A percentile compares a stretch with the other conserved stretches of the same genome.
phyloP scores from a whole-genome alignment of 441 rosid genomes.

The Viola pubescens region DNA sequence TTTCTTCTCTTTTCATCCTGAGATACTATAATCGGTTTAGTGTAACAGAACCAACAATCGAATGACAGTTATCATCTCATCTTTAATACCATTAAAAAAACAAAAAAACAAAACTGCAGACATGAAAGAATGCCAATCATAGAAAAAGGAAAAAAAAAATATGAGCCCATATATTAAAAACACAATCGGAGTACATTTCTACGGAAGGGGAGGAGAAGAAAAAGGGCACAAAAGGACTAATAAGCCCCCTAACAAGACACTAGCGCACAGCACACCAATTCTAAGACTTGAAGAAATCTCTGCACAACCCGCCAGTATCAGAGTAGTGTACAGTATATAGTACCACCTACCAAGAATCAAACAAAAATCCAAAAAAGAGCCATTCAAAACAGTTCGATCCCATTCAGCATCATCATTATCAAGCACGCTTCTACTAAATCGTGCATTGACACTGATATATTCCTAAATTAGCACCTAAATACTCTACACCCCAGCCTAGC shows the following conservation, averaged over 20 bases:
- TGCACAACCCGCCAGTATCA: constrained; percentile 34
- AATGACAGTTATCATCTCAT: too few species aligned
- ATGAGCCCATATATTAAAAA: too few species aligned
- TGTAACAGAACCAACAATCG: too few species aligned
- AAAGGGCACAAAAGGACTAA: constrained; percentile 4
- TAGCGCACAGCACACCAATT: not conserved
- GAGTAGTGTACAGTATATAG: not conserved
- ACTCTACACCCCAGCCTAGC: constrained; percentile 38
- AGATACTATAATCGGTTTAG: too few species aligned
- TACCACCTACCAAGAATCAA: constrained; percentile 19
- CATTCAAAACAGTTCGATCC: constrained; percentile 36
- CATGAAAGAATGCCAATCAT: too few species aligned
- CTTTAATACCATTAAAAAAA: too few species aligned
- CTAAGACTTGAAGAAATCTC: constrained; percentile 6
- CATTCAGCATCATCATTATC: constrained; percentile 21
- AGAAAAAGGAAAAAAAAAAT: too few species aligned
- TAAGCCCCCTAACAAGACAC: constrained; percentile 11
- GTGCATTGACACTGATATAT: constrained; percentile 26
- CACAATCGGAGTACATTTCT: too few species aligned
- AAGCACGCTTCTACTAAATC: constrained; percentile 21
- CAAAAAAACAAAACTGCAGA: too few species aligned
- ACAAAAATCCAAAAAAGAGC: constrained; percentile 29
- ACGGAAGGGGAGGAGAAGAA: not conserved
- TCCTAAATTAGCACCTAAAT: constrained; percentile 47
- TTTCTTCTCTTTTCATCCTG: too few species aligned